A percentile compares a stretch with the other conserved stretches of the same genome.
Conservation (phyloP, 306 rosid genomes). For the Quercus robur region DNA sequence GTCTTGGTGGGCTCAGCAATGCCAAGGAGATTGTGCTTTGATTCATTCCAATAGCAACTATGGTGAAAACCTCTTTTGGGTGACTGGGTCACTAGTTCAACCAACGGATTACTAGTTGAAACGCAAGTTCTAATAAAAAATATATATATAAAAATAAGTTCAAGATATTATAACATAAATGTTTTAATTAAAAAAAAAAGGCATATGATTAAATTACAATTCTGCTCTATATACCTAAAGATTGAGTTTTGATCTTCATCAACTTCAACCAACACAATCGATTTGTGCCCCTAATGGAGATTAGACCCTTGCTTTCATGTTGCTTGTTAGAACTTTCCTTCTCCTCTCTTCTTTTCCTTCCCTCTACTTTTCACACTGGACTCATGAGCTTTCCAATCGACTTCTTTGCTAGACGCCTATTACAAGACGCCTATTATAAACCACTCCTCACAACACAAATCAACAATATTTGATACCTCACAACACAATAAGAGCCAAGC, state of each 20-base stretch:
- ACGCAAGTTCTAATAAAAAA: no score
- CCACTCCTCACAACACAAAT: background rate
- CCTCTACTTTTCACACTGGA: slow-evolving; percentile 7
- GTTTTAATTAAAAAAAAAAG: no score
- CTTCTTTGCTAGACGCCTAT: background rate
- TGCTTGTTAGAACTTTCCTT: background rate
- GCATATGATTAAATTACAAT: background rate
- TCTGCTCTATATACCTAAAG: background rate
- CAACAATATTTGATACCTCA: slow-evolving; percentile 25
- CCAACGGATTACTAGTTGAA: no score
- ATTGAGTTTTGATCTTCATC: background rate
- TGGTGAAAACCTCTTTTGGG: slow-evolving; percentile 37
- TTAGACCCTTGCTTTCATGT: background rate
- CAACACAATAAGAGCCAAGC: slow-evolving; percentile 23
- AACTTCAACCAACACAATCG: background rate
- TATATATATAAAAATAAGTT: no score
- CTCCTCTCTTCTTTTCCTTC: slow-evolving; percentile 1
- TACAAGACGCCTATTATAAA: background rate
- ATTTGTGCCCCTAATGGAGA: slow-evolving; percentile 10
- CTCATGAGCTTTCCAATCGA: background rate
- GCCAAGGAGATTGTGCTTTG: slow-evolving; percentile 27
- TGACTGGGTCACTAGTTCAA: no score
- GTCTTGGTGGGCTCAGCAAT: slow-evolving; percentile 18
- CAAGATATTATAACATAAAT: no score
- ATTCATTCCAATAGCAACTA: slow-evolving; percentile 22